Conservation (phyloP, 1,284 basidiomycete genomes). For the Hortiboletus rubellus region DNA sequence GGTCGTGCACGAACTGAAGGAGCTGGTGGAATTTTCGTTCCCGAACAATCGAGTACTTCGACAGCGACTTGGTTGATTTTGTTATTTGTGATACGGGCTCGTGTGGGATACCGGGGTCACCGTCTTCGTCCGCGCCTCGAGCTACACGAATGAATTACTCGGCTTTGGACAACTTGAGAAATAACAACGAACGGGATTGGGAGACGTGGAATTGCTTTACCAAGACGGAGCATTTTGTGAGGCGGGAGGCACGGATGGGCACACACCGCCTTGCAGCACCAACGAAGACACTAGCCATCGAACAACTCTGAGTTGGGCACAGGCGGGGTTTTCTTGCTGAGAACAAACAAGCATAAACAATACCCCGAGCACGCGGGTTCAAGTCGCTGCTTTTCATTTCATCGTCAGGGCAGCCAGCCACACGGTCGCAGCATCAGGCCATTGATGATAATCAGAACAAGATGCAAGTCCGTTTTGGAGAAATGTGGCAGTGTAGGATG, state of each 20-base stretch:
- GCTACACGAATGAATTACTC: conserved; percentile 14
- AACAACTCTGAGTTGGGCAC: neutral
- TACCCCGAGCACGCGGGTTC: too few species aligned
- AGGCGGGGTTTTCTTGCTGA: neutral
- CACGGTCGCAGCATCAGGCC: neutral
- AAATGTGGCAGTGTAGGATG: neutral
- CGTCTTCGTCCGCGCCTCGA: conserved; percentile 7
- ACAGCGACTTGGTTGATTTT: neutral
- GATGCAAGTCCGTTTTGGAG: neutral
- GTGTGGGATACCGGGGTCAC: conserved; percentile 8
- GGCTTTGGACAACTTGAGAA: neutral
- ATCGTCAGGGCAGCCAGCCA: neutral
- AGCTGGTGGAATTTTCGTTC: conserved; percentile 26
- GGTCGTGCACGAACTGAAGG: conserved; percentile 32
- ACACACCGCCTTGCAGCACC: conserved; percentile 13
- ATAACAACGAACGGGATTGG: conserved; percentile 18
- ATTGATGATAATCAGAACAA: neutral
- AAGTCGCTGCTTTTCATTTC: too few species aligned
- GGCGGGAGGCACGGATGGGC: neutral
- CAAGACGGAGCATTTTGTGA: conserved; percentile 4
- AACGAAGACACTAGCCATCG: conserved; percentile 21
- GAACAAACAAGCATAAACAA: conserved; percentile 24
- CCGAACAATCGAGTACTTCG: conserved; percentile 9
- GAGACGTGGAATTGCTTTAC: conserved; percentile 22
- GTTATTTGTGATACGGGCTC: conserved; percentile 1